Evolutionary conservation across 306 rosid species (phyloP).

Genomic region (Ziziphus jujuba): DNA sequence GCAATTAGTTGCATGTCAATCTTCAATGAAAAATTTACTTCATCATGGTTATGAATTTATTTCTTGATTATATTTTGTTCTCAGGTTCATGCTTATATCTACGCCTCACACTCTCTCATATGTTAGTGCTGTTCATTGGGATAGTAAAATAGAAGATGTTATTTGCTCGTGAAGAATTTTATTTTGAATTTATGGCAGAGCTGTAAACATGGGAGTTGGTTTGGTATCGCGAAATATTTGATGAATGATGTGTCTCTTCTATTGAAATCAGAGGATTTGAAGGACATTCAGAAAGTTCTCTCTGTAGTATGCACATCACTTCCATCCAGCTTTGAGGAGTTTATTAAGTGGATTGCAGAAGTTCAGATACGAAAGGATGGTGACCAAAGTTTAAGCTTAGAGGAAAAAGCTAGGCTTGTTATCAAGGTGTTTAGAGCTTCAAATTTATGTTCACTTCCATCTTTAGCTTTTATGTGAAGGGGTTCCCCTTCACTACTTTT

Average conservation of each 20-base stretch:
- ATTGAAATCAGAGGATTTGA: slow-evolving; percentile 60
- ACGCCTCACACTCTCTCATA: slow-evolving; percentile 46
- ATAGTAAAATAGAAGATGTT: not conserved
- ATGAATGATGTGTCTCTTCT: slow-evolving; percentile 77
- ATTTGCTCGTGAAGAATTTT: not conserved
- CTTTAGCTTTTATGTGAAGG: not conserved
- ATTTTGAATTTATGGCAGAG: slow-evolving; percentile 59
- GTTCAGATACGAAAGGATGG: slow-evolving; percentile 82
- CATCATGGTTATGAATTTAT: slow-evolving; percentile 19
- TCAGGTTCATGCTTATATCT: slow-evolving; percentile 92
- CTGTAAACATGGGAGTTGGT: slow-evolving; percentile 96
- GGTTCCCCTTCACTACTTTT: not conserved
- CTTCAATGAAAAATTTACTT: not conserved
- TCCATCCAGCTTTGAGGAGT: slow-evolving; percentile 79
- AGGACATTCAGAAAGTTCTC: slow-evolving; percentile 57
- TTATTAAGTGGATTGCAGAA: slow-evolving; percentile 94
- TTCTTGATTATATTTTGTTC: slow-evolving; percentile 11
- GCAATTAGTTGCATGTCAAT: no score
- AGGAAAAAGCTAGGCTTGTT: slow-evolving; percentile 82
- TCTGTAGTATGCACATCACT: slow-evolving; percentile 58
- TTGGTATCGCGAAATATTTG: slow-evolving; percentile 67
- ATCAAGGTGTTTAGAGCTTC: slow-evolving; percentile 59
- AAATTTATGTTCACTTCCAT: slow-evolving; percentile 16
- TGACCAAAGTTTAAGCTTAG: slow-evolving; percentile 60
- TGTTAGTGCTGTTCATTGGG: not conserved